These are phyloP conservation scores for Euphorbia peplus DNA, from an alignment of 345 rosid genomes.

Conservation along the genomic window DNA sequence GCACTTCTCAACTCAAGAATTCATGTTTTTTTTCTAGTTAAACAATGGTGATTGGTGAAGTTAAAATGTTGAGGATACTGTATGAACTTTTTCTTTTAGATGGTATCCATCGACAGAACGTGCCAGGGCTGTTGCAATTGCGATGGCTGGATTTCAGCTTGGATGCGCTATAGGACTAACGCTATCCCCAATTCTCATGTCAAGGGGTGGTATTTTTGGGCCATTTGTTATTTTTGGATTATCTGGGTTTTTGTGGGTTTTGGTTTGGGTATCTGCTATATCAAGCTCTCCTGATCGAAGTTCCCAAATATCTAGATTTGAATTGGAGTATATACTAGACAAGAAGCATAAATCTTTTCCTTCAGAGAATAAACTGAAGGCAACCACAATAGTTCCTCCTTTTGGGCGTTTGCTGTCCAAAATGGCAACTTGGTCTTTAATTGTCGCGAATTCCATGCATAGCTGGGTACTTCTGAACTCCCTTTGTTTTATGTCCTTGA, in stretches of 20 bases:
- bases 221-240: slow-evolving; percentile 91
- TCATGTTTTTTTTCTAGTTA: slow-evolving; percentile 17
- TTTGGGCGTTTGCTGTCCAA: slow-evolving; percentile 75
- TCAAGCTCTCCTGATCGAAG: slow-evolving; percentile 64
- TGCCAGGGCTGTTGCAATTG: slow-evolving; percentile 86
- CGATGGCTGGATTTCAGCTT: slow-evolving; percentile 95
- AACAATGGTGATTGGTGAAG: slow-evolving; percentile 21
- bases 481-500: slow-evolving; percentile 8
- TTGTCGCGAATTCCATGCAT: slow-evolving; percentile 93
- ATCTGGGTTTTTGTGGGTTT: slow-evolving; percentile 90
- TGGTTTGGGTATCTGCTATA: slow-evolving; percentile 90
- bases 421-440: slow-evolving; percentile 92
- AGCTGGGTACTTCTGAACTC: slow-evolving; percentile 62
- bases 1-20: background rate
- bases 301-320: slow-evolving; percentile 80
- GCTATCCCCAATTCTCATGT: slow-evolving; percentile 89
- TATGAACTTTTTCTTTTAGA: slow-evolving; percentile 48
- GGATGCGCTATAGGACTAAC: slow-evolving; percentile 86
- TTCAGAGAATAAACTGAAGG: slow-evolving; percentile 39
- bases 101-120: slow-evolving; percentile 97
- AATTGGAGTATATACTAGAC: slow-evolving; percentile 60
- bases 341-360: slow-evolving; percentile 39
- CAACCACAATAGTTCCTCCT: slow-evolving; percentile 62
- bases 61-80: slow-evolving; percentile 32
- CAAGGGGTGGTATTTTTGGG: slow-evolving; percentile 80